These are phyloP conservation scores for Dentipellis fragilis DNA, from an alignment of 768 basidiomycete species.

Conservation along the genomic window DNA sequence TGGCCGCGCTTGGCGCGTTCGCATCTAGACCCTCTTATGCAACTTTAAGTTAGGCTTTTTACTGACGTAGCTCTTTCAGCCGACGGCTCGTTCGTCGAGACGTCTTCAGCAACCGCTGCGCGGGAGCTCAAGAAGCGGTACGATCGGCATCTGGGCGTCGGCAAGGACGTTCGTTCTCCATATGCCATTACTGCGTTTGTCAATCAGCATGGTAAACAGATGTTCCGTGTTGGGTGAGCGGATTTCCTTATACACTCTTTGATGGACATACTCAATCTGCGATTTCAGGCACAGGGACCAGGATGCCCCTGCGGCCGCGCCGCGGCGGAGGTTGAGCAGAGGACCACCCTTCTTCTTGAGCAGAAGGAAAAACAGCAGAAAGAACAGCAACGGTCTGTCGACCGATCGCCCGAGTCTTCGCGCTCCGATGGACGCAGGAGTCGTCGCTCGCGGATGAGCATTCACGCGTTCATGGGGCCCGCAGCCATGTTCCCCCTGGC, in stretches of 20 bases:
- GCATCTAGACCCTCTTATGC: too few relatives aligned
- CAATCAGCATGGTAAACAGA: slow-evolving; percentile 70
- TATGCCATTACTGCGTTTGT: slow-evolving; percentile 76
- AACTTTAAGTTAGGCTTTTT: too few relatives aligned
- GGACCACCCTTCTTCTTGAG: slow-evolving; percentile 14
- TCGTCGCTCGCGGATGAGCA: slow-evolving; percentile 42
- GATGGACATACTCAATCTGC: too few relatives aligned
- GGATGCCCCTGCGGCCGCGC: slow-evolving; percentile 45
- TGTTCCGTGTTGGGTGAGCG: slow-evolving; percentile 71
- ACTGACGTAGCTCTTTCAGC: slow-evolving; percentile 26
- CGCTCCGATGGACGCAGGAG: slow-evolving; percentile 6
- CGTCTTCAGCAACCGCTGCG: slow-evolving; percentile 65
- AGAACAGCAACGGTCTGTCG: neutral
- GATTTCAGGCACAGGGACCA: slow-evolving; percentile 46
- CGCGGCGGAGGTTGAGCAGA: slow-evolving; percentile 39
- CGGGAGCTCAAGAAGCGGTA: slow-evolving; percentile 69
- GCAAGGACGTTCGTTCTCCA: slow-evolving; percentile 59
- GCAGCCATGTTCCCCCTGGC: slow-evolving; percentile 40
- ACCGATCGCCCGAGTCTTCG: slow-evolving; percentile 5
- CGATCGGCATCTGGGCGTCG: slow-evolving; percentile 60
- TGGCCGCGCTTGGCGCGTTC: too few relatives aligned
- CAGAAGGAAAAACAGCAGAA: slow-evolving; percentile 6
- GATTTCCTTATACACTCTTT: neutral
- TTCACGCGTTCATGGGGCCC: slow-evolving; percentile 41
- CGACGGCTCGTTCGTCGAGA: slow-evolving; percentile 74